These are phyloP conservation scores for Aspergillus ochraceus DNA, from an alignment of 2,329 filamentous ascomycete genomes.

Conservation along the genomic window DNA sequence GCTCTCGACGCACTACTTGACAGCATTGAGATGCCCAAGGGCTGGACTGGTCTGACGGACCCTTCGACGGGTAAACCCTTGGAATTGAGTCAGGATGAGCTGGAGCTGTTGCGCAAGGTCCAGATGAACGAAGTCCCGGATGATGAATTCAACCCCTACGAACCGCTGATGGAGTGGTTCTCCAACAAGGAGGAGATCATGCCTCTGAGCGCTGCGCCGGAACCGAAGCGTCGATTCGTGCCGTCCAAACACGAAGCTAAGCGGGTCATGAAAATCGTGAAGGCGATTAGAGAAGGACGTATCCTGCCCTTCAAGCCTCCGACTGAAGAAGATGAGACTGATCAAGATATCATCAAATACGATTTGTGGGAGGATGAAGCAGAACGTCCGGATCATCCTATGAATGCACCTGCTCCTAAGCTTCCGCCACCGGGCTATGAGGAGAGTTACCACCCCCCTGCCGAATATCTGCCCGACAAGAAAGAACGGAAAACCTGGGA, in stretches of 20 bases:
- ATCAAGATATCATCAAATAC: slow-evolving; percentile 71
- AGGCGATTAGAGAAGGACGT: slow-evolving; percentile 88
- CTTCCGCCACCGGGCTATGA: slow-evolving; percentile 90
- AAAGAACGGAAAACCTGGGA: slow-evolving; percentile 86
- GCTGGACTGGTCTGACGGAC: slow-evolving; percentile 95
- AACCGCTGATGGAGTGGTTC: slow-evolving; percentile 93
- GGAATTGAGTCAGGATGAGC: slow-evolving; percentile 80
- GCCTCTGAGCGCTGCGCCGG: slow-evolving; percentile 90
- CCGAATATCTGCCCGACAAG: slow-evolving; percentile 86
- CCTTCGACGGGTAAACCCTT: slow-evolving; percentile 90
- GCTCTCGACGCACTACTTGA: slow-evolving; percentile 91
- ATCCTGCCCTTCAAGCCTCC: slow-evolving; percentile 87
- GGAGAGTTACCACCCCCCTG: slow-evolving; percentile 92
- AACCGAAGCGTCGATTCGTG: slow-evolving; percentile 92
- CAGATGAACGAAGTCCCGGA: slow-evolving; percentile 85
- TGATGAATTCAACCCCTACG: slow-evolving; percentile 90
- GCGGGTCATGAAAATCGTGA: slow-evolving; percentile 94
- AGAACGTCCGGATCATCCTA: slow-evolving; percentile 76
- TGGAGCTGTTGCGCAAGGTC: slow-evolving; percentile 83
- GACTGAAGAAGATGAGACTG: slow-evolving; percentile 70
- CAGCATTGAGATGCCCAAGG: slow-evolving; percentile 94
- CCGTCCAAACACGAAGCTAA: slow-evolving; percentile 97
- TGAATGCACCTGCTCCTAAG: slow-evolving; percentile 95
- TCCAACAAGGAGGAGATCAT: slow-evolving; percentile 87
- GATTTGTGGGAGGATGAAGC: slow-evolving; percentile 96